Evolutionary conservation across 345 rosid genomes (phyloP), one percentile per base, ranked within the genome.

Genomic region (Balakata baccata): DNA sequence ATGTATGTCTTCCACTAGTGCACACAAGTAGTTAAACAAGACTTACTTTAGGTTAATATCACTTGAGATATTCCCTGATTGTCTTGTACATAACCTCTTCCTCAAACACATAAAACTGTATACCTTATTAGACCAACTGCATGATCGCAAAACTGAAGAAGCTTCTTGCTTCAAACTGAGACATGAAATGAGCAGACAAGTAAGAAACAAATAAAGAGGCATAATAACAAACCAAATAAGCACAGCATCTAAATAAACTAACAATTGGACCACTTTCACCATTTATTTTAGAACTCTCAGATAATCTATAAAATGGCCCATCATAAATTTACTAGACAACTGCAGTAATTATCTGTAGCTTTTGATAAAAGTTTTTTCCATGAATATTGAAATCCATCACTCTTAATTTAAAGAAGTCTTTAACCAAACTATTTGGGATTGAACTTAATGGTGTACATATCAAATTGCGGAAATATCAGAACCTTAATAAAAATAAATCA

Each of bases 101-200:
- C 88, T 84, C 7, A 78, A 82, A 61, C 74, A 76, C 97, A 96
- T 91, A 80, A 82, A 87, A 68, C 74, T 72, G 8, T 70, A 80
- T 25, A 90, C 93, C 58, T 91, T 77, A 62, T 84, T 85, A 49
- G 71, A 83, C 95, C 97, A 96, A 63, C 93, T 94, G 46, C 90
- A 90, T 12, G 91, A 81, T 80, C 66, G 84, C 86, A 96, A 79
- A 74, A 81, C 81, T 59, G 89, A 79, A 45, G 77, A 75, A 51
- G 93, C 92, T 63, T 93, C 81, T 67, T 85, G 86, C 83, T 81
- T 59, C 75, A 96, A 78, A 64, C 99, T 96, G 91, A 59, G 63
- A 74, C 49, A 74, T 58, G 43, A n/a, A 73, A 11, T 45, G 41
- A 54, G 37, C 17, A 41, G 34, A 43, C 47, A 6, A 6, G 10